Evolutionary conservation across 2,329 filamentous ascomycete genomes (phyloP).

Genomic region (Sarocladium kiliense): DNA sequence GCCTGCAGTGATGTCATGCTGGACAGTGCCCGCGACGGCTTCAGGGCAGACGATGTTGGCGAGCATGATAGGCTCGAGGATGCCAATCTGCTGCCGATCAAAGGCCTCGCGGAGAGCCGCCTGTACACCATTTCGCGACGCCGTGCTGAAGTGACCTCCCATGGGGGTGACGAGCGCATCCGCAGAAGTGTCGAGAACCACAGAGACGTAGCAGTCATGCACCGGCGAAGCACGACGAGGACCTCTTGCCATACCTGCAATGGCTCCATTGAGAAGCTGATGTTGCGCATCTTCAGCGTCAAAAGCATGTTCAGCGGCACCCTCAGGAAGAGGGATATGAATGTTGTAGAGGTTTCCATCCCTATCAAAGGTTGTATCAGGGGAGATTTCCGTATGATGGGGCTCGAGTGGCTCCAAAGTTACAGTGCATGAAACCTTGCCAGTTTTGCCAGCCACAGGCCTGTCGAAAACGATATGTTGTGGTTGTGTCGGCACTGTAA

Average conservation of each 20-base stretch:
- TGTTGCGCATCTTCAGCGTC: slow-evolving; percentile 46
- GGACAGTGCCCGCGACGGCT: slow-evolving; percentile 70
- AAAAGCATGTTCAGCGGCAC: slow-evolving; percentile 41
- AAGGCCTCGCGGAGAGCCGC: slow-evolving; percentile 61
- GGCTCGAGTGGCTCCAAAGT: slow-evolving; percentile 56
- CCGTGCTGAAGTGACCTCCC: slow-evolving; percentile 62
- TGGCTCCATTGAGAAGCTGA: slow-evolving; percentile 70
- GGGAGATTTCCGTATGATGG: slow-evolving; percentile 25
- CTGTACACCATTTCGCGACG: slow-evolving; percentile 59
- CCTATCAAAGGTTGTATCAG: slow-evolving; percentile 41
- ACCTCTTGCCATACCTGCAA: slow-evolving; percentile 79
- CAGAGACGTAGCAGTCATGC: slow-evolving; percentile 65
- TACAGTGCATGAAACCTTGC: slow-evolving; percentile 71
- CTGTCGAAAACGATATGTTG: slow-evolving; percentile 68
- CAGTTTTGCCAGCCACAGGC: slow-evolving; percentile 71
- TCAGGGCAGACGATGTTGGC: slow-evolving; percentile 85
- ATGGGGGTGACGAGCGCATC: slow-evolving; percentile 54
- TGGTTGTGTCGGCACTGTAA: slow-evolving; percentile 51
- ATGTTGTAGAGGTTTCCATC: slow-evolving; percentile 68
- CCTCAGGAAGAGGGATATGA: slow-evolving; percentile 46
- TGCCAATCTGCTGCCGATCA: slow-evolving; percentile 47
- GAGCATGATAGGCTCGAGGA: slow-evolving; percentile 94
- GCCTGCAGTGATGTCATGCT: slow-evolving; percentile 73
- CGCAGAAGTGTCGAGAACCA: slow-evolving; percentile 62
- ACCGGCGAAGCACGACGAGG: slow-evolving; percentile 76